Conservation (phyloP, 257 asterid species). For the Mitragyna speciosa region DNA sequence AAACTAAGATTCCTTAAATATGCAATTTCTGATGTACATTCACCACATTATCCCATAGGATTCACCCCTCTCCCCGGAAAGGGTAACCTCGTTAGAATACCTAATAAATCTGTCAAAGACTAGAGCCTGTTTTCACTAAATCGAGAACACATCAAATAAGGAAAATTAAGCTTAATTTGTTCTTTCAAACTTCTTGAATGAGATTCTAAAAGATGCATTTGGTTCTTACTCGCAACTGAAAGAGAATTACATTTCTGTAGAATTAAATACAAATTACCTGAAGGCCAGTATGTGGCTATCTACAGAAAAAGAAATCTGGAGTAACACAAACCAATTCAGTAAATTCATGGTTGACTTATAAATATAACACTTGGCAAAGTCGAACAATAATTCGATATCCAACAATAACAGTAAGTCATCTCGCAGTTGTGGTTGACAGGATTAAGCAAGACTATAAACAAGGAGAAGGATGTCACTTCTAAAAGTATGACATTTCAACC, state of each 20-base stretch:
- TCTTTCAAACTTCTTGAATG: background rate
- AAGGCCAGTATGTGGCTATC: too few relatives aligned
- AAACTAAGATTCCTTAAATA: too few relatives aligned
- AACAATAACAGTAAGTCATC: background rate
- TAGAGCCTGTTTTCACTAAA: background rate
- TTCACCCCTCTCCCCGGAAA: too few relatives aligned
- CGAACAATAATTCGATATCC: background rate
- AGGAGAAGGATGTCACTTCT: background rate
- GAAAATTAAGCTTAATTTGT: background rate
- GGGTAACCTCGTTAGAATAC: too few relatives aligned
- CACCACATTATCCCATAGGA: too few relatives aligned
- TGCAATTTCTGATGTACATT: too few relatives aligned
- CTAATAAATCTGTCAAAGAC: too few relatives aligned
- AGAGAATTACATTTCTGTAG: too few relatives aligned
- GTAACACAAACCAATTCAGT: background rate
- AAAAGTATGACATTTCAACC: background rate
- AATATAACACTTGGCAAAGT: background rate
- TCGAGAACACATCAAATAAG: background rate
- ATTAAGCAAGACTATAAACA: background rate
- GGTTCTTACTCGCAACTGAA: background rate
- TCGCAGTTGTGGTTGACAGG: background rate
- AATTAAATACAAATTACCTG: background rate
- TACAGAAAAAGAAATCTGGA: background rate
- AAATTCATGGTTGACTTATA: background rate
- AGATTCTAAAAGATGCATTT: background rate